Evolutionary conservation across 177 flowering plant genomes (phyloP).

Genomic region (Tripterygium wilfordii): DNA sequence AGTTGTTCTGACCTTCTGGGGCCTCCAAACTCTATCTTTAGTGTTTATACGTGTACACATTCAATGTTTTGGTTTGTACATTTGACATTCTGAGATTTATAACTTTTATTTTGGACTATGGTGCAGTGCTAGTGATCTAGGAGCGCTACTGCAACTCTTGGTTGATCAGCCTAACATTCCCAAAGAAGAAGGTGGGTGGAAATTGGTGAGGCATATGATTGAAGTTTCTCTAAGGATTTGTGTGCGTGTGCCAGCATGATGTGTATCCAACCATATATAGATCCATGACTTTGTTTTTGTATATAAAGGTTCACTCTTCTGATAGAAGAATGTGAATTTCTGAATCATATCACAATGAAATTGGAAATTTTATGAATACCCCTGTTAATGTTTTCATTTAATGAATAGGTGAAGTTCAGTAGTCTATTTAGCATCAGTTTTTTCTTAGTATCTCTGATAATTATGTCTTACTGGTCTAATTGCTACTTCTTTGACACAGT

Average conservation of each 20-base stretch:
- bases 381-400: too few species aligned
- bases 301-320: too few species aligned
- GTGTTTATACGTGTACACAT: too few species aligned
- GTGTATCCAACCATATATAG: too few species aligned
- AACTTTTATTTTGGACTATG: neutral
- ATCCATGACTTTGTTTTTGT: neutral
- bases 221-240: neutral
- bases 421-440: neutral
- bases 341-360: neutral
- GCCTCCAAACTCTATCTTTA: too few species aligned
- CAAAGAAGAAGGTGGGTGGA: constrained; percentile 56
- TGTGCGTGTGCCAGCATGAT: too few species aligned
- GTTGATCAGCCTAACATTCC: constrained; percentile 84
- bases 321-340: neutral
- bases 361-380: neutral
- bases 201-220: neutral
- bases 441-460: neutral
- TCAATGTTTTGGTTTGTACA: too few species aligned
- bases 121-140: constrained; percentile 49
- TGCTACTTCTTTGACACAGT: constrained; percentile 27
- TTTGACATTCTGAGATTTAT: too few species aligned
- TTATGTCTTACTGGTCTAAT: neutral
- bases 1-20: too few species aligned
- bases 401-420: too few species aligned
- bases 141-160: constrained; percentile 51